phyloP scores from a whole-genome alignment of 257 asterid genomes.

The Coffea eugenioides region DNA sequence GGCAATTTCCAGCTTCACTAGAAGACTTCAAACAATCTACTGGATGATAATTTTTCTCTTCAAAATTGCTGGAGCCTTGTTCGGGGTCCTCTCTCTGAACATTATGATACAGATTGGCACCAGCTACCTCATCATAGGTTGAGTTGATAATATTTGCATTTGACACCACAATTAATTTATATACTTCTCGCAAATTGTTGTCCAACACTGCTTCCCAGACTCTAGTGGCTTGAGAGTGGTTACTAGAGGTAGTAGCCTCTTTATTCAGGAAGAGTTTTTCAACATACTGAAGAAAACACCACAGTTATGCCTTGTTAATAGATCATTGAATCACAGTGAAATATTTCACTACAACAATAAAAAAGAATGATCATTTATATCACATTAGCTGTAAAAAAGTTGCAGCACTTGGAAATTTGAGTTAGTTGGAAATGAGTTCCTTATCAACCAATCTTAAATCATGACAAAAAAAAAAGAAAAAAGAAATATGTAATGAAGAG shows the following conservation, averaged over 20 bases:
- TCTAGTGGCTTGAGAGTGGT: conserved; percentile 34
- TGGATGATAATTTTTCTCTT: conserved; percentile 46
- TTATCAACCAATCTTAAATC: not conserved
- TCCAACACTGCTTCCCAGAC: conserved; percentile 89
- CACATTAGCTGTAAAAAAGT: not conserved
- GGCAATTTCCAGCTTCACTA: conserved; percentile 47
- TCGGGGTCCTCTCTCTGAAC: conserved; percentile 31
- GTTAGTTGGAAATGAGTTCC: not conserved
- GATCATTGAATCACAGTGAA: not conserved
- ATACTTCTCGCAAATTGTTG: conserved; percentile 68
- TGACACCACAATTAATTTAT: conserved; percentile 52
- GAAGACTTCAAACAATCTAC: conserved; percentile 48
- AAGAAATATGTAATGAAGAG: too few relatives aligned
- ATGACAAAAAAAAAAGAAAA: too few relatives aligned
- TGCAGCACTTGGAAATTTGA: not conserved
- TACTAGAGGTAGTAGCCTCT: conserved; percentile 40
- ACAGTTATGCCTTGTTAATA: not conserved
- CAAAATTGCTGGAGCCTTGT: conserved; percentile 31
- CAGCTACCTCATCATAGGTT: conserved; percentile 55
- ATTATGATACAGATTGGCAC: conserved; percentile 39
- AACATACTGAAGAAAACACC: conserved; percentile 56
- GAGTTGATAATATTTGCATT: conserved; percentile 59
- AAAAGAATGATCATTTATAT: not conserved
- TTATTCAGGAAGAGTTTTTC: conserved; percentile 63
- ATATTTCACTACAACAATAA: conserved; percentile 2